These are phyloP conservation scores for Pythium chondricola DNA, from an alignment of 352 stramenopile species.

Conservation along the genomic window DNA sequence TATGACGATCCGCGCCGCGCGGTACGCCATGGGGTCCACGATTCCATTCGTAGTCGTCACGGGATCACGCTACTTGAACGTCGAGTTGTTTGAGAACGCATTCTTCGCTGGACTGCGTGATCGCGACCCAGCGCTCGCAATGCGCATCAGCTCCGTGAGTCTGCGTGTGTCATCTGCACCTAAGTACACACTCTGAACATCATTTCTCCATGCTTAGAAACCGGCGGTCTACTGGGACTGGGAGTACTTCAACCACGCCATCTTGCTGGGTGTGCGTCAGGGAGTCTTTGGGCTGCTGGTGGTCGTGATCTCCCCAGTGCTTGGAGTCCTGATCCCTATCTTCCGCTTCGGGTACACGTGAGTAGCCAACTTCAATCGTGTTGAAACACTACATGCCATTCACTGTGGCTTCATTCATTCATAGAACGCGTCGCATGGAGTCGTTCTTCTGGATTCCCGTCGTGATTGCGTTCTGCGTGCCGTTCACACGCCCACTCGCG, in stretches of 20 bases:
- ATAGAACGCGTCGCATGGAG: slow-evolving; percentile 67
- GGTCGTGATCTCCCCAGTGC: slow-evolving; percentile 35
- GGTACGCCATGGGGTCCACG: slow-evolving; percentile 37
- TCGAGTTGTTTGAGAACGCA: slow-evolving; percentile 59
- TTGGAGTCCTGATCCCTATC: slow-evolving; percentile 47
- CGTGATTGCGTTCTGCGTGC: slow-evolving; percentile 46
- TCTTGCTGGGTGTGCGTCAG: slow-evolving; percentile 40
- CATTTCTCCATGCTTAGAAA: too few relatives aligned
- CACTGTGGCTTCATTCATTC: too few relatives aligned
- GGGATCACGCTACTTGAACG: slow-evolving; percentile 46
- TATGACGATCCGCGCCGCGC: slow-evolving; percentile 40
- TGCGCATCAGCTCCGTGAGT: slow-evolving; percentile 34
- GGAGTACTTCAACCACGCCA: slow-evolving; percentile 56
- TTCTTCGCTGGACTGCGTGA: slow-evolving; percentile 58
- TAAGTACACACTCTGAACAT: too few relatives aligned
- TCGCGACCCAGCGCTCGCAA: slow-evolving; percentile 32
- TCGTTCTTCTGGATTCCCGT: slow-evolving; percentile 49
- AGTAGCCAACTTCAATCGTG: too few relatives aligned
- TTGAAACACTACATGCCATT: too few relatives aligned
- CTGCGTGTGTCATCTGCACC: too few relatives aligned
- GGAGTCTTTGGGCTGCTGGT: slow-evolving; percentile 47
- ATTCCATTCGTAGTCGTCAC: slow-evolving; percentile 55
- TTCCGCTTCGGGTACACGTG: slow-evolving; percentile 59
- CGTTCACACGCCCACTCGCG: slow-evolving; percentile 29
- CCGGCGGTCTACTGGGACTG: slow-evolving; percentile 68